phyloP scores from a whole-genome alignment of 805 yeast species.

The Nakazawaea anatomiae region DNA sequence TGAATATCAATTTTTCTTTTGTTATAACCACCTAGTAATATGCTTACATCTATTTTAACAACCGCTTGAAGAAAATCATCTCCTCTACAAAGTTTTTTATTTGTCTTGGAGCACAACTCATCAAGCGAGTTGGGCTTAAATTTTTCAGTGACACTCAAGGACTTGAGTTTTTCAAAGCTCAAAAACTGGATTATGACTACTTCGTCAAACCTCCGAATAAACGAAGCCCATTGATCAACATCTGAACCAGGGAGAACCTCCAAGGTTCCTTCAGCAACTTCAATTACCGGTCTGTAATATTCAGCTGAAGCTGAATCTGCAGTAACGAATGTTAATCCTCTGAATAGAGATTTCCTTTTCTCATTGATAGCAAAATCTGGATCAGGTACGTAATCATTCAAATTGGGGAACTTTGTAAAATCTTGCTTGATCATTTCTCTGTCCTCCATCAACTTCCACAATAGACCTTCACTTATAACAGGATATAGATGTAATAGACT shows the following conservation, averaged over 20 bases:
- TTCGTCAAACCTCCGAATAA: background rate
- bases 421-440: background rate
- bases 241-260: background rate
- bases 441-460: background rate
- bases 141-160: background rate
- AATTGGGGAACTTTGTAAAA: slow-evolving; percentile 1
- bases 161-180: background rate
- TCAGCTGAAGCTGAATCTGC: slow-evolving; percentile 1
- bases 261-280: slow-evolving; percentile 4
- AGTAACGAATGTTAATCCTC: slow-evolving; percentile 2
- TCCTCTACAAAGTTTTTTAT: slow-evolving; percentile 3
- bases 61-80: slow-evolving; percentile 6
- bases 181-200: slow-evolving; percentile 5
- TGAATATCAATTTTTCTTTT: slow-evolving; percentile 4
- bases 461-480: slow-evolving; percentile 2
- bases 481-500: slow-evolving; percentile 6
- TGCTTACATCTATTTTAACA: background rate
- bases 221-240: background rate
- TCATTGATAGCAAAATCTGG: background rate
- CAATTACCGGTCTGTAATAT: background rate
- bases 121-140: background rate
- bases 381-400: background rate
- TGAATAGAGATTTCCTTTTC: slow-evolving; percentile 2
- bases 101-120: background rate
- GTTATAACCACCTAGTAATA: background rate